phyloP scores from a whole-genome alignment of 2,329 filamentous ascomycete genomes.

The Colletotrichum sp. region DNA sequence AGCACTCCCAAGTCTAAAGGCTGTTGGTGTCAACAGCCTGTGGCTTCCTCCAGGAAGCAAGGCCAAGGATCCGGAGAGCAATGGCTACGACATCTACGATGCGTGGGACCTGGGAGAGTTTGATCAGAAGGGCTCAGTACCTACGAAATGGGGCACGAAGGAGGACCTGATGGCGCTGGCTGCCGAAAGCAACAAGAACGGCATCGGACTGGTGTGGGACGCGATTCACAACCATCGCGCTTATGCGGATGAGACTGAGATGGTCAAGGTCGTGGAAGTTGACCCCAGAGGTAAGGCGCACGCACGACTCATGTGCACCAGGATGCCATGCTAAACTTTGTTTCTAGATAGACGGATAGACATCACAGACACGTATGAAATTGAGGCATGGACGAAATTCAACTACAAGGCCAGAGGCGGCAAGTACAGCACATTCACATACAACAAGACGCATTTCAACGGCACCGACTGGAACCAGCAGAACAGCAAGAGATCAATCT shows the following conservation, averaged over 20 bases:
- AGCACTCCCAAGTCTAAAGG: background rate
- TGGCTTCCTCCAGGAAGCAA: slow-evolving; percentile 19
- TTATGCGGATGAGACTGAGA: slow-evolving; percentile 15
- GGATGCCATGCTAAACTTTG: background rate
- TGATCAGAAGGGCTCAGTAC: slow-evolving; percentile 14
- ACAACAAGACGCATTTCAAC: slow-evolving; percentile 19
- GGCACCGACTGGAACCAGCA: slow-evolving; percentile 19
- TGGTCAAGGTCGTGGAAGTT: slow-evolving; percentile 13
- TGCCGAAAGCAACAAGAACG: background rate
- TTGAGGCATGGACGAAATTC: slow-evolving; percentile 17
- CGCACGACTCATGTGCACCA: background rate
- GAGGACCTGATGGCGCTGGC: background rate
- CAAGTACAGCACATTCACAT: slow-evolving; percentile 17
- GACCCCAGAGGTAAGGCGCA: slow-evolving; percentile 2
- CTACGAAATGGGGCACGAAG: slow-evolving; percentile 20
- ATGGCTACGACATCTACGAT: slow-evolving; percentile 19
- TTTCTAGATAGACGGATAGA: slow-evolving; percentile 11
- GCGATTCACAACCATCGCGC: slow-evolving; percentile 19
- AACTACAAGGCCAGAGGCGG: slow-evolving; percentile 8
- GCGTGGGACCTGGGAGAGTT: slow-evolving; percentile 19
- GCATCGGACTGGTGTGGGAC: slow-evolving; percentile 12
- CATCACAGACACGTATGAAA: slow-evolving; percentile 11
- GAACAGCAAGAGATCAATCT: slow-evolving; percentile 13
- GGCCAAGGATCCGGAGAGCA: slow-evolving; percentile 15
- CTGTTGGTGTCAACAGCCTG: slow-evolving; percentile 1